Evolutionary conservation across 2,329 filamentous ascomycete genomes (phyloP).

Genomic region (Diaporthe citriasiana): DNA sequence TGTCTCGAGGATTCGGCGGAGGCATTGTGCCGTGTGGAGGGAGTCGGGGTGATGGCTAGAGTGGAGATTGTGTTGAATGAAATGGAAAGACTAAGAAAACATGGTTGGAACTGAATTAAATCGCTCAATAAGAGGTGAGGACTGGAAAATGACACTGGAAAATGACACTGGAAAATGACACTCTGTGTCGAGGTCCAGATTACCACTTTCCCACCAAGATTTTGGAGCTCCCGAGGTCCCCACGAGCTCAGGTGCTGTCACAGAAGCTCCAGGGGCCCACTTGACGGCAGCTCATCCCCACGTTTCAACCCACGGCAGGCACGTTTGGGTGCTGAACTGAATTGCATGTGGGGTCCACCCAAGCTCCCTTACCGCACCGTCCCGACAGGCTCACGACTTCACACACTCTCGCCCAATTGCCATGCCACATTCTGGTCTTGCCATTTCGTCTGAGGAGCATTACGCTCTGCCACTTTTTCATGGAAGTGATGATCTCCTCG

Average conservation of each 20-base stretch:
- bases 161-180: constrained; percentile 35
- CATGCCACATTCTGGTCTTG: background rate
- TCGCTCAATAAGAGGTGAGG: constrained; percentile 35
- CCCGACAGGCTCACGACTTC: background rate
- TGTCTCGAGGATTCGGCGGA: constrained; percentile 45
- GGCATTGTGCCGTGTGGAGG: constrained; percentile 47
- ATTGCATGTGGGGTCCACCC: background rate
- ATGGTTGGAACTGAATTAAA: constrained; percentile 37
- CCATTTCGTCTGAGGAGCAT: background rate
- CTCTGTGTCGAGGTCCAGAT: constrained; percentile 17
- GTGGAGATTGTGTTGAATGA: background rate
- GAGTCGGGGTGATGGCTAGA: background rate
- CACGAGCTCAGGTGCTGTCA: constrained; percentile 8
- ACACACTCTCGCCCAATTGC: background rate
- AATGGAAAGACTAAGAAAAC: constrained; percentile 32
- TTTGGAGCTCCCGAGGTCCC: constrained; percentile 34
- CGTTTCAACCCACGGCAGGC: constrained; percentile 28
- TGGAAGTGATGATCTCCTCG: background rate
- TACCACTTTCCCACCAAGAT: constrained; percentile 11
- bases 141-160: constrained; percentile 34
- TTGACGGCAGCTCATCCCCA: constrained; percentile 25
- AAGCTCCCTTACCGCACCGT: background rate
- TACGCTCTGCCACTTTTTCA: background rate
- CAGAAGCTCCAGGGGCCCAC: constrained; percentile 14
- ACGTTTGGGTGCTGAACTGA: background rate